Conservation (phyloP, 2,329 filamentous ascomycete species). For the Penicillium verrucosum region DNA sequence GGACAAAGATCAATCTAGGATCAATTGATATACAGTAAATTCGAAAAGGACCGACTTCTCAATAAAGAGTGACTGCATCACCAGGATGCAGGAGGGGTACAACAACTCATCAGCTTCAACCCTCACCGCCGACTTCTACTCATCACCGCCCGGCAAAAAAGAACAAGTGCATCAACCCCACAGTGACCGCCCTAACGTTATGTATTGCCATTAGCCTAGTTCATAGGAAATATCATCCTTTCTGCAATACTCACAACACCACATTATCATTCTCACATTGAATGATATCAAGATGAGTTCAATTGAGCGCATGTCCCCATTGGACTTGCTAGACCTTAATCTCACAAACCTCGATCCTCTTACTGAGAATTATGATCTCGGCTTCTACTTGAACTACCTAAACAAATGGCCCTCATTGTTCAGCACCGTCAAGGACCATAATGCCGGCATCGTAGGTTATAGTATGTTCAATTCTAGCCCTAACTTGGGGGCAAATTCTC, state of each 20-base stretch:
- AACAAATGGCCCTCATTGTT: conserved; percentile 95
- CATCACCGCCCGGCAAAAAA: conserved; percentile 21
- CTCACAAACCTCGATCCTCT: conserved; percentile 93
- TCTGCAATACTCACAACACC: conserved; percentile 9
- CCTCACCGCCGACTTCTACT: conserved; percentile 1
- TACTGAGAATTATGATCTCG: conserved; percentile 96
- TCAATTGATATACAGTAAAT: conserved; percentile 1
- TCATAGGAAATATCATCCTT: too few species aligned
- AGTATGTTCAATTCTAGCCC: conserved; percentile 55
- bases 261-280: conserved; percentile 15
- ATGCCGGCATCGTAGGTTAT: conserved; percentile 90
- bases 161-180: neutral
- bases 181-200: too few species aligned
- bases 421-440: conserved; percentile 80
- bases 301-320: conserved; percentile 78
- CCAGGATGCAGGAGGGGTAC: conserved; percentile 6
- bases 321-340: conserved; percentile 84
- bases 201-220: too few species aligned
- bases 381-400: conserved; percentile 94
- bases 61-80: conserved; percentile 4
- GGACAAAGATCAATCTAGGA: neutral
- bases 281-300: conserved; percentile 62
- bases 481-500: neutral
- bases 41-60: conserved; percentile 6
- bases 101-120: neutral